phyloP scores from a whole-genome alignment of 208 protist genomes.

The Trypanosoma caninum region DNA sequence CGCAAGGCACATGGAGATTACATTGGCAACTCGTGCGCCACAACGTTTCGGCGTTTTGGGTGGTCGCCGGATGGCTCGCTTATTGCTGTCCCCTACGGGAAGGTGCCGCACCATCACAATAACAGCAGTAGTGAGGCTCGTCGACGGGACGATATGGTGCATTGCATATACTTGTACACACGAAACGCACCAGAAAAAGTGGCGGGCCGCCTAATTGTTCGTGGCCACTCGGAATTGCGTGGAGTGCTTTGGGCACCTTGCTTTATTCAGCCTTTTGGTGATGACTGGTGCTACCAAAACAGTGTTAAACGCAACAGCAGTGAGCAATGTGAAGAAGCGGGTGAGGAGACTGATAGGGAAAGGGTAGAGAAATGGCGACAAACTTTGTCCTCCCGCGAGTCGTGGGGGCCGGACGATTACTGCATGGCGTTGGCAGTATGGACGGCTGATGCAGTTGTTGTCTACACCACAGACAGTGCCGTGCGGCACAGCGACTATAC shows the following conservation, averaged over 20 bases:
- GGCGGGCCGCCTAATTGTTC: slow-evolving; percentile 50
- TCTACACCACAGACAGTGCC: slow-evolving; percentile 81
- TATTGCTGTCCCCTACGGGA: slow-evolving; percentile 79
- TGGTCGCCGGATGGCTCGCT: slow-evolving; percentile 81
- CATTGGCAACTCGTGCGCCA: slow-evolving; percentile 69
- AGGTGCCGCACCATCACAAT: slow-evolving; percentile 26
- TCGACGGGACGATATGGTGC: slow-evolving; percentile 46
- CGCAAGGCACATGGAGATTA: slow-evolving; percentile 60
- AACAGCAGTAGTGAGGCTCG: slow-evolving; percentile 18
- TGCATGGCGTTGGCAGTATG: slow-evolving; percentile 83
- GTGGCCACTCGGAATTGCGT: slow-evolving; percentile 70
- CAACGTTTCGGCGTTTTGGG: slow-evolving; percentile 67
- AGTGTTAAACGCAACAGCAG: not conserved
- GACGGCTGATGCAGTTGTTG: slow-evolving; percentile 79
- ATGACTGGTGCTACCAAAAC: not conserved
- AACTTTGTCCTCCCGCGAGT: slow-evolving; percentile 17
- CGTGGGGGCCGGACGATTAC: slow-evolving; percentile 79
- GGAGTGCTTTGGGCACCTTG: slow-evolving; percentile 80
- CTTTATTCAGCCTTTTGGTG: slow-evolving; percentile 54
- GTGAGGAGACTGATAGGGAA: not conserved
- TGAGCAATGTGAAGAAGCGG: slow-evolving; percentile 2
- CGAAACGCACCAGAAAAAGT: slow-evolving; percentile 58
- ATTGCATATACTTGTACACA: slow-evolving; percentile 80
- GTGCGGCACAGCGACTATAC: slow-evolving; percentile 86
- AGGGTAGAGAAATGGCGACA: not conserved